Evolutionary conservation across 345 rosid genomes (phyloP), one percentile per base, ranked within the genome.

Genomic region (Clarkia xantiana): DNA sequence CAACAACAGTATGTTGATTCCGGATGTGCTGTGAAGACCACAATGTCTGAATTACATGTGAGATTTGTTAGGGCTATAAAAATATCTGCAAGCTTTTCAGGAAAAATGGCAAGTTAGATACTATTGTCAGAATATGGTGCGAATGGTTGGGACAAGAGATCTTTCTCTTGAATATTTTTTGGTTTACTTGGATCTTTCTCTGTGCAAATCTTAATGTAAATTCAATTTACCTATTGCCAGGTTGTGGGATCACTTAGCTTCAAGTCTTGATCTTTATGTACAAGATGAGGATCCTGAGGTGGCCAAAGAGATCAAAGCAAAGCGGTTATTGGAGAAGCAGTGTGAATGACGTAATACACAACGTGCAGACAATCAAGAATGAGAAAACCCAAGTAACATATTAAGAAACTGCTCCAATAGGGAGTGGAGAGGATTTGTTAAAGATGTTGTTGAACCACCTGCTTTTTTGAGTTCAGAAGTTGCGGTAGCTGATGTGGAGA

Each of bases 201-300:
- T 10, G 6, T 22, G 18, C 16, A 1, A 1, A 14, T 34, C 41
- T 16, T 22, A 17, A 16, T 13, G 17, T 16, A 13, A 45, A 14
- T 41, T 3, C 20, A 23, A 18, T 19, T 36, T 36, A 55, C 53
- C 40, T 42, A 40, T 55, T 70, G 51, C 17, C 76, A 93, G 99
- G 99, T 55, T 93, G 67, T 93, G 99, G 99, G 95, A 82, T 73
- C 97, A 87, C 72, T 63, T 93, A 61, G 67, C 84, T 49, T 67
- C 87, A 52, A 74, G 67, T 67, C 40, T 77, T 62, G 73, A 76
- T 69, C 61, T 68, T 4, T 93, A 93, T 58, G 68, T 77, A 60
- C 65, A 54, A 13, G 69, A 73, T 53, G 9, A 29, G 36, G 36
- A 29, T 7, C 36, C 36, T 29, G 44, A 49, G 7, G 40, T 45